phyloP scores from a whole-genome alignment of 805 yeast genomes.

The Yamadazyma olivae region DNA sequence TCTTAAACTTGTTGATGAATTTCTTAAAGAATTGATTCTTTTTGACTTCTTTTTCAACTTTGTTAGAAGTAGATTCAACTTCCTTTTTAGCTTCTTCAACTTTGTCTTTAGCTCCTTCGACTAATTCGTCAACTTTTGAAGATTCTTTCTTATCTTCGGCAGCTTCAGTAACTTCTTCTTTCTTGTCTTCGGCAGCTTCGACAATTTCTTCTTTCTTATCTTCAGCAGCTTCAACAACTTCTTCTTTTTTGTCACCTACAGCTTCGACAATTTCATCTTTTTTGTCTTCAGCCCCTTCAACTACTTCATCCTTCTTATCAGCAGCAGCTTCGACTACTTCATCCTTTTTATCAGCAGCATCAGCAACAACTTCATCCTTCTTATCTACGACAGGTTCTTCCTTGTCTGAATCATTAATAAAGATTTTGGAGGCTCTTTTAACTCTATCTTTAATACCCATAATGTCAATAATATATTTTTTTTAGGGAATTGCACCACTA shows the following conservation, averaged over 20 bases:
- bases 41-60: slow-evolving; percentile 32
- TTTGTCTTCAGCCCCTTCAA: slow-evolving; percentile 11
- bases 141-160: slow-evolving; percentile 6
- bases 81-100: slow-evolving; percentile 29
- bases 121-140: slow-evolving; percentile 1
- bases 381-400: slow-evolving; percentile 6
- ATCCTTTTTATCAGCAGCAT: slow-evolving; percentile 5
- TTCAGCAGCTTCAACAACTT: slow-evolving; percentile 8
- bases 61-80: slow-evolving; percentile 21
- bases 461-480: slow-evolving; percentile 1
- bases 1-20: slow-evolving; percentile 34
- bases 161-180: slow-evolving; percentile 6
- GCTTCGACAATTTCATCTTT: slow-evolving; percentile 7
- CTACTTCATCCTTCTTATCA: slow-evolving; percentile 5
- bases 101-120: slow-evolving; percentile 9
- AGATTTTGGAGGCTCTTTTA: slow-evolving; percentile 37
- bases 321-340: slow-evolving; percentile 8
- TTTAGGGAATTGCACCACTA: slow-evolving; percentile 1
- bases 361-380: slow-evolving; percentile 5
- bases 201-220: slow-evolving; percentile 5
- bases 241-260: slow-evolving; percentile 5
- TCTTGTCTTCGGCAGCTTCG: slow-evolving; percentile 11
- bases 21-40: slow-evolving; percentile 37
- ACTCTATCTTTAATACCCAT: slow-evolving; percentile 39
- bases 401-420: slow-evolving; percentile 26